Conservation (phyloP, 495 filamentous ascomycete species). For the Aspergillus saccharolyticus region DNA sequence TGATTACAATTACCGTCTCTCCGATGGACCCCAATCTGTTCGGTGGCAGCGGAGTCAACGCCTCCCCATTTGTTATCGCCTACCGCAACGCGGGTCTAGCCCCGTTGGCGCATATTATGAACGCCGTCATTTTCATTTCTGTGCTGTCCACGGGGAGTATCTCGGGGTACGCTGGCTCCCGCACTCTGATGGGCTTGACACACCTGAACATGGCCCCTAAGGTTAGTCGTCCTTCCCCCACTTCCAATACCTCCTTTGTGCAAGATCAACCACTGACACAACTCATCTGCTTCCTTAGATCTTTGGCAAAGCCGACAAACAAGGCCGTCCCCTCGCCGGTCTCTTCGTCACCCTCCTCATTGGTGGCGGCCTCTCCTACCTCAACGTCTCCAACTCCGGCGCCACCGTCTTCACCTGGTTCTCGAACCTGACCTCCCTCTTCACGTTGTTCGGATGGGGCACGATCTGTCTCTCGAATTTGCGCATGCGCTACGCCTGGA, state of each 20-base stretch:
- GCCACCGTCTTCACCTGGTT: constrained; percentile 57
- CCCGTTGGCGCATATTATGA: constrained; percentile 35
- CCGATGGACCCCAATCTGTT: constrained; percentile 36
- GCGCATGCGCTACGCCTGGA: constrained; percentile 61
- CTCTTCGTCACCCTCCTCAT: constrained; percentile 41
- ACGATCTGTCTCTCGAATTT: constrained; percentile 52
- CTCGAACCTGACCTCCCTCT: constrained; percentile 48
- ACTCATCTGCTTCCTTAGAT: constrained; percentile 15
- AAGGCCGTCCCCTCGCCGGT: constrained; percentile 46
- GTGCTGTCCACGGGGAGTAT: constrained; percentile 50
- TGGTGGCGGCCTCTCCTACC: constrained; percentile 39
- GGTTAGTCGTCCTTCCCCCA: constrained; percentile 19
- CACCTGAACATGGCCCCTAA: constrained; percentile 49
- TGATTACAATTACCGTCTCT: constrained; percentile 53
- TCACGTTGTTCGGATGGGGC: constrained; percentile 54
- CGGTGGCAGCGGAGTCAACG: constrained; percentile 41
- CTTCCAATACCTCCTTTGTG: neutral
- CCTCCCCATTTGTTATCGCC: constrained; percentile 55
- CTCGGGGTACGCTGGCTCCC: constrained; percentile 54
- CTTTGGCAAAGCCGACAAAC: constrained; percentile 45
- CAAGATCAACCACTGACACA: neutral
- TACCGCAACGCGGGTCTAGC: constrained; percentile 42
- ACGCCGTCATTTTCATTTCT: constrained; percentile 43
- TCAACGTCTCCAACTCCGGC: constrained; percentile 45
- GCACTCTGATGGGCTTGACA: constrained; percentile 52